Percentiles rank a stretch among this genome's conserved stretches.
Evolutionary conservation across 2,329 filamentous ascomycete genomes (phyloP).

Genomic region (Alternaria rosae): DNA sequence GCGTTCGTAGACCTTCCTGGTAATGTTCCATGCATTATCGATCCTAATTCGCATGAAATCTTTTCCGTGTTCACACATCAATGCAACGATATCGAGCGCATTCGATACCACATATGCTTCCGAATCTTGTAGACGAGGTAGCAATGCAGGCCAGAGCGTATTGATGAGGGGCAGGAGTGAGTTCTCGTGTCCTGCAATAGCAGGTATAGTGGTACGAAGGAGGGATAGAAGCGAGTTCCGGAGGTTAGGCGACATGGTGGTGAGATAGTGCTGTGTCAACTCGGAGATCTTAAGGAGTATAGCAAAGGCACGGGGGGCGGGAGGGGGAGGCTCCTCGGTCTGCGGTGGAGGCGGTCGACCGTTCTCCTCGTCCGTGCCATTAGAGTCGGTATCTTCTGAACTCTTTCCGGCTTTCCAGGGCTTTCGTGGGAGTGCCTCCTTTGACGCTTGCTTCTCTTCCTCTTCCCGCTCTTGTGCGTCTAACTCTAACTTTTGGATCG

Average conservation of each 20-base stretch:
- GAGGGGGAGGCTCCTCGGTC: slow-evolving; percentile 63
- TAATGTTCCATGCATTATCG: slow-evolving; percentile 72
- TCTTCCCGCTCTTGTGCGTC: slow-evolving; percentile 34
- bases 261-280: slow-evolving; percentile 89
- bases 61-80: slow-evolving; percentile 75
- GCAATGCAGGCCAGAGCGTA: slow-evolving; percentile 85
- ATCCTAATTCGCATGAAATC: slow-evolving; percentile 82
- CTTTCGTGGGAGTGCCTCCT: slow-evolving; percentile 35
- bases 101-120: slow-evolving; percentile 74
- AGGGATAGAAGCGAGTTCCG: slow-evolving; percentile 80
- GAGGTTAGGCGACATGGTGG: slow-evolving; percentile 80
- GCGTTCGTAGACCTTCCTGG: slow-evolving; percentile 47
- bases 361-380: slow-evolving; percentile 45
- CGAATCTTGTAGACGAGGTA: slow-evolving; percentile 69
- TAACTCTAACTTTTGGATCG: slow-evolving; percentile 46
- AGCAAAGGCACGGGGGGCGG: slow-evolving; percentile 77
- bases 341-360: slow-evolving; percentile 31
- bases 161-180: slow-evolving; percentile 89
- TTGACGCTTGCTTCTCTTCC: slow-evolving; percentile 27
- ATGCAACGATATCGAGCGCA: slow-evolving; percentile 72
- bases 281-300: slow-evolving; percentile 81
- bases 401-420: slow-evolving; percentile 47
- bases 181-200: slow-evolving; percentile 78
- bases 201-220: slow-evolving; percentile 73
- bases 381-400: slow-evolving; percentile 37